Percentiles rank a stretch among this genome's conserved stretches.
phyloP scores from a whole-genome alignment of 345 rosid genomes.

The Cardamine chenopodiifolia region DNA sequence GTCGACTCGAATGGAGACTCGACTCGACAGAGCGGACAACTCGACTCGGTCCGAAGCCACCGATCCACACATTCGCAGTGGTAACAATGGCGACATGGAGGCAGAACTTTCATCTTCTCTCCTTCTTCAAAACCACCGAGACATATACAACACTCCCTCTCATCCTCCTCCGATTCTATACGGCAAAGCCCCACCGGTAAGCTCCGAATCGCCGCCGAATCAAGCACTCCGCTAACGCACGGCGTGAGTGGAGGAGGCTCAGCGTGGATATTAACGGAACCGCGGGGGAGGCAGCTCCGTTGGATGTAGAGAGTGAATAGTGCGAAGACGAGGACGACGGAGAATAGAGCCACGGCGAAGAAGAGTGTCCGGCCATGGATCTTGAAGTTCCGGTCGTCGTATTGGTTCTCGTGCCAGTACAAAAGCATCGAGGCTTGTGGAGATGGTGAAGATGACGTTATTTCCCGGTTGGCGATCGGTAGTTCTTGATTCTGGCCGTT shows the following conservation, averaged over 20 bases:
- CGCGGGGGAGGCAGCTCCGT: conserved; percentile 28
- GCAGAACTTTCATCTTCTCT: conserved; percentile 68
- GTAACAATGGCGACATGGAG: conserved; percentile 61
- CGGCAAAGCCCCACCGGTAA: conserved; percentile 35
- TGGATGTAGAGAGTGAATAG: conserved; percentile 42
- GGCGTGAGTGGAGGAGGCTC: conserved; percentile 2
- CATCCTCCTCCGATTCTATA: conserved; percentile 24
- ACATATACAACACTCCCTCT: conserved; percentile 68
- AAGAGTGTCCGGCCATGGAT: conserved; percentile 31
- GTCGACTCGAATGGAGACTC: conserved; percentile 48
- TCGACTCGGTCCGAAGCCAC: conserved; percentile 67
- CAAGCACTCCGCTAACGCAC: conserved; percentile 27
- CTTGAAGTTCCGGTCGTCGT: conserved; percentile 36
- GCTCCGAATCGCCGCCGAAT: conserved; percentile 18
- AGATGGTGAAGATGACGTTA: conserved; percentile 44
- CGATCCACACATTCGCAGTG: conserved; percentile 70
- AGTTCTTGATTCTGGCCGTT: background rate
- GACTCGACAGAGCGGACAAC: conserved; percentile 75
- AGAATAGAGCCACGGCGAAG: conserved; percentile 31
- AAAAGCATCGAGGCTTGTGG: conserved; percentile 31
- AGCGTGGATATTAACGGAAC: background rate
- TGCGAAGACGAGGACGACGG: conserved; percentile 29
- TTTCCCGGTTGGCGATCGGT: background rate
- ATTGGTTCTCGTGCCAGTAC: conserved; percentile 45
- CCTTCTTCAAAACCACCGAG: conserved; percentile 69